Evolutionary conservation across 345 rosid species (phyloP).

Genomic region (Eucalyptus shirleyi): DNA sequence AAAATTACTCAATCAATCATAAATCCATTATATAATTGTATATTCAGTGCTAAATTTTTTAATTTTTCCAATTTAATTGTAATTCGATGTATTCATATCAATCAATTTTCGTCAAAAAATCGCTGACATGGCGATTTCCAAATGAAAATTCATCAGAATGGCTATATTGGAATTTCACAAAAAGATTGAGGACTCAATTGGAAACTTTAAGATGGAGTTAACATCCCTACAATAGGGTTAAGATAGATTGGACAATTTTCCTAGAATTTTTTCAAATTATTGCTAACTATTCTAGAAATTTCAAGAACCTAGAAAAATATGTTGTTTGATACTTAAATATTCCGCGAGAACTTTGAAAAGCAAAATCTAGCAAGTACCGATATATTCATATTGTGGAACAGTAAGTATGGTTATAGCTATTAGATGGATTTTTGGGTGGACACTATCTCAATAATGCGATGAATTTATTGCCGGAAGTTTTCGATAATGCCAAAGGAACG

Average conservation of each 20-base stretch:
- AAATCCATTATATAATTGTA: background rate
- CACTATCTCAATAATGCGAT: background rate
- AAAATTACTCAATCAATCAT: background rate
- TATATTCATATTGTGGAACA: background rate
- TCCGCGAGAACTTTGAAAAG: background rate
- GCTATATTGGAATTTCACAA: background rate
- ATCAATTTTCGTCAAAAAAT: background rate
- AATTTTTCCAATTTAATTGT: background rate
- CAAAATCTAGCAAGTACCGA: background rate
- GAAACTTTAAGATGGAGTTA: background rate
- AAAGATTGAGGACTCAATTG: background rate
- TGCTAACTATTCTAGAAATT: background rate
- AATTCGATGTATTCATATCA: no score
- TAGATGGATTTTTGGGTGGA: background rate
- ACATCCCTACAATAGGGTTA: background rate
- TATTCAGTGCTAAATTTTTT: background rate
- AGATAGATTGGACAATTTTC: background rate
- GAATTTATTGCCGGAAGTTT: background rate
- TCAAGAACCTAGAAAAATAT: background rate
- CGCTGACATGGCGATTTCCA: rapidly evolving
- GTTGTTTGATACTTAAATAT: background rate
- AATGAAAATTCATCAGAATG: no score
- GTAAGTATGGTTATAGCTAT: background rate
- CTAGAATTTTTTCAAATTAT: background rate
- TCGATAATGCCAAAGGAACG: background rate